Conservation (phyloP, 2,329 filamentous ascomycete species). For the Hypoxylon sp. region DNA sequence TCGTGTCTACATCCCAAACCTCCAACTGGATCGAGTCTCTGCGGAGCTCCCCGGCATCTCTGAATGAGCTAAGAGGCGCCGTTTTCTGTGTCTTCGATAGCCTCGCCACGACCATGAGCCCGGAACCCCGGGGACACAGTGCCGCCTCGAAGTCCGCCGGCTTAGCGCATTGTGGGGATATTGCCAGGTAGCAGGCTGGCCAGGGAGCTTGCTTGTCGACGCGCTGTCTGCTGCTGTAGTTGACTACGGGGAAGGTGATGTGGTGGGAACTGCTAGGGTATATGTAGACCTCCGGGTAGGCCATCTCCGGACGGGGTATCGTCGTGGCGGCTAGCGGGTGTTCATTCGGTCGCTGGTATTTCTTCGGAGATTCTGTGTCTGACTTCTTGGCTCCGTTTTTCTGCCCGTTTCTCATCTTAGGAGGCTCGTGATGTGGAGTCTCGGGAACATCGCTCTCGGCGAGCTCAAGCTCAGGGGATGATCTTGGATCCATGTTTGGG, state of each 20-base stretch:
- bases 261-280: slow-evolving; percentile 45
- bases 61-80: slow-evolving; percentile 34
- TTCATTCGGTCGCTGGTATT: neutral
- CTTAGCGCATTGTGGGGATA: slow-evolving; percentile 39
- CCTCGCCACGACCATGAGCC: slow-evolving; percentile 37
- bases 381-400: slow-evolving; percentile 5
- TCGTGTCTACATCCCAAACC: slow-evolving; percentile 42
- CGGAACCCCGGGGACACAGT: slow-evolving; percentile 37
- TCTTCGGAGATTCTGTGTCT: neutral
- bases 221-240: slow-evolving; percentile 42
- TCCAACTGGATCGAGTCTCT: slow-evolving; percentile 47
- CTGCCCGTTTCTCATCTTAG: neutral
- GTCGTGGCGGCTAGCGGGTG: neutral
- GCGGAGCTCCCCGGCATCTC: slow-evolving; percentile 30
- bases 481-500: neutral
- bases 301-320: slow-evolving; percentile 1
- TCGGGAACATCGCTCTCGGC: neutral
- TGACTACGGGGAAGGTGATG: slow-evolving; percentile 50
- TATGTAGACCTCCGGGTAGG: slow-evolving; percentile 44
- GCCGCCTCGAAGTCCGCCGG: slow-evolving; percentile 42
- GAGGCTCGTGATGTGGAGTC: neutral
- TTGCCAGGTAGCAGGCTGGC: slow-evolving; percentile 45
- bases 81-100: slow-evolving; percentile 32
- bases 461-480: neutral
- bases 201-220: neutral